Conservation (phyloP, 139 green algal species). For the Chlamydomonas applanata region DNA sequence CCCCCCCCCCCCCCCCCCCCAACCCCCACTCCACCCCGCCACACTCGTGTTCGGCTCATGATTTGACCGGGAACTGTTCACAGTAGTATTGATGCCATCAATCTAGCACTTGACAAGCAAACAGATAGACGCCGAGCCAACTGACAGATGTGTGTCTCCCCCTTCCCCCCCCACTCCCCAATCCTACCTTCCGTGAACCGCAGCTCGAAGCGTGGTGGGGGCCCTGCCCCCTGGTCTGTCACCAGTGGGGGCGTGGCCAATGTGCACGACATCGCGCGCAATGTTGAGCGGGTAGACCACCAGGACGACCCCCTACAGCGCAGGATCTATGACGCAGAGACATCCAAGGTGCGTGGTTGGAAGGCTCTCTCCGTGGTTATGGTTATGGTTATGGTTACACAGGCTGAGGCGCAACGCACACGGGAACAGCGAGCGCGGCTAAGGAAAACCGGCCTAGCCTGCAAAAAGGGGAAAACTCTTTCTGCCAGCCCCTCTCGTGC, state of each 20-base stretch:
- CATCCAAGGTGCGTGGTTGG: slow-evolving; percentile 1
- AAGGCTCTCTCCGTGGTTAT: background rate
- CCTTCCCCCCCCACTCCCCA: background rate
- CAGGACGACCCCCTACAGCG: slow-evolving; percentile 24
- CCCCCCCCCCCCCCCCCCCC: too few relatives aligned
- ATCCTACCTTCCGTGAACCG: background rate
- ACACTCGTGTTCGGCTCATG: too few relatives aligned
- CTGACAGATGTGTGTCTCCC: background rate
- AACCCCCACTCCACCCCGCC: too few relatives aligned
- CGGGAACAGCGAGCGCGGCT: too few relatives aligned
- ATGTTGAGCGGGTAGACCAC: slow-evolving; percentile 45
- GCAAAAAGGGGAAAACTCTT: too few relatives aligned
- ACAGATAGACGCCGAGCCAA: slow-evolving; percentile 3
- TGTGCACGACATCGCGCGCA: slow-evolving; percentile 31
- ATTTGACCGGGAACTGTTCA: too few relatives aligned
- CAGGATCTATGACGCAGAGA: slow-evolving; percentile 46
- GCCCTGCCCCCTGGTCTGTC: background rate
- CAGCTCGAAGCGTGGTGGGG: slow-evolving; percentile 1
- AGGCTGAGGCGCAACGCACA: too few relatives aligned
- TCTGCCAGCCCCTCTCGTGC: too few relatives aligned
- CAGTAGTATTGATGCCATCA: too few relatives aligned
- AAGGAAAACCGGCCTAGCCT: too few relatives aligned
- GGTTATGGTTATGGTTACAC: too few relatives aligned
- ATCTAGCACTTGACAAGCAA: too few relatives aligned
- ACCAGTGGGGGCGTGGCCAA: background rate